Conservation (phyloP, 2,329 filamentous ascomycete species). For the Ophiostoma sp. region DNA sequence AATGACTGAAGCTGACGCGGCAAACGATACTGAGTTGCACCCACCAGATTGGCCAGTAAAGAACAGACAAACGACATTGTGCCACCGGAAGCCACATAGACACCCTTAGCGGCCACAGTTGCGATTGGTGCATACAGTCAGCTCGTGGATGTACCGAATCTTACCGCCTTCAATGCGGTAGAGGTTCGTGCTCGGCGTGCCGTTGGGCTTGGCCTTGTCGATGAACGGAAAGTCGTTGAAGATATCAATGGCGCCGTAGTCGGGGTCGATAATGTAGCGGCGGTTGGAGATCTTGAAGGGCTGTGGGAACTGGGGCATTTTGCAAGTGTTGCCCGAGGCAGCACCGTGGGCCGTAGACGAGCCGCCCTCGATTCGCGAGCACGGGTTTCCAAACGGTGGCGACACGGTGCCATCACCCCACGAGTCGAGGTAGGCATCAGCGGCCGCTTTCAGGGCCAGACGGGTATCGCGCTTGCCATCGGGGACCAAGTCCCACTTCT, state of each 20-base stretch:
- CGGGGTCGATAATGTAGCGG: not conserved
- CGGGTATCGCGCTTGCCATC: not conserved
- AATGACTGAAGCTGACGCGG: not conserved
- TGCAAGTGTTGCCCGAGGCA: not conserved
- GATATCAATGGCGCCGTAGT: not conserved
- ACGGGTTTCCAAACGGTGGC: not conserved
- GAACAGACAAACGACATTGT: not conserved
- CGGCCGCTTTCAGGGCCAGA: not conserved
- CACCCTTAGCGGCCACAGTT: not conserved
- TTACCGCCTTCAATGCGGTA: not conserved
- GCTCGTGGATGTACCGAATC: not conserved
- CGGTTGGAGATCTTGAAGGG: not conserved
- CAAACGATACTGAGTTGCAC: not conserved
- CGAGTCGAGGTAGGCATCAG: not conserved
- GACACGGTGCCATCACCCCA: not conserved
- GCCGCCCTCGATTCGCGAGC: not conserved
- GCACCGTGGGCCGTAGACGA: not conserved
- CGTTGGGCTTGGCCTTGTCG: constrained; percentile 1
- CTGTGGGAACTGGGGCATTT: not conserved
- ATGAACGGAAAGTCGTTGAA: not conserved
- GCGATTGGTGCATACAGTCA: not conserved
- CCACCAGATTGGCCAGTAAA: not conserved
- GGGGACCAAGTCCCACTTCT: not conserved
- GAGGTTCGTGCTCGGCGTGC: not conserved
- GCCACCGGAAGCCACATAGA: not conserved